Conservation (phyloP, 345 rosid species). For the Gossypium rotundifolium region DNA sequence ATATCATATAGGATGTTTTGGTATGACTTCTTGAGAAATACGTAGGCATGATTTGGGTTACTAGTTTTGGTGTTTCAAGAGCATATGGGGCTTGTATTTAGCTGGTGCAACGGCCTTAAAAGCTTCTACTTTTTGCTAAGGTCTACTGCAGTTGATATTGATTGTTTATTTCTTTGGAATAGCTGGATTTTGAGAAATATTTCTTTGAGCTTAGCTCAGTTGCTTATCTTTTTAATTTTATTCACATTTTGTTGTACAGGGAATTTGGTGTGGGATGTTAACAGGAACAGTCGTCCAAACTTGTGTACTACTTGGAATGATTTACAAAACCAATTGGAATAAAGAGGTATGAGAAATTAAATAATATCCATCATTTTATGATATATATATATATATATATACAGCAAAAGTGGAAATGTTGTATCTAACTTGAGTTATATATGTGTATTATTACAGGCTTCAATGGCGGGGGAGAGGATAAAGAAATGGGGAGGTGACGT, state of each 20-base stretch:
- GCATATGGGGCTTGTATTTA: no score
- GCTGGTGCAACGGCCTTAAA: no score
- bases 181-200: conserved; percentile 3
- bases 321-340: conserved; percentile 64
- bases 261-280: conserved; percentile 76
- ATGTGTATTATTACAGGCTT: conserved; percentile 41
- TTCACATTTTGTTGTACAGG: conserved; percentile 27
- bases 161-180: no score
- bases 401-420: neutral
- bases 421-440: neutral
- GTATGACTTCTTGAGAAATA: no score
- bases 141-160: no score
- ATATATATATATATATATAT: no score
- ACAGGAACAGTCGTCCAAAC: conserved; percentile 59
- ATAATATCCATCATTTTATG: neutral
- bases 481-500: conserved; percentile 58
- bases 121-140: no score
- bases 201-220: neutral
- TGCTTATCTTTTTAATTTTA: conserved; percentile 16
- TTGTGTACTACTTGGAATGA: conserved; percentile 43
- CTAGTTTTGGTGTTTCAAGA: no score
- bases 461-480: conserved; percentile 60
- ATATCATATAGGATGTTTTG: no score
- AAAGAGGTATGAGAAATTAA: conserved; percentile 34
- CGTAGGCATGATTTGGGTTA: no score